Evolutionary conservation across 768 basidiomycete species (phyloP).

Genomic region (Pholiota conissans): DNA sequence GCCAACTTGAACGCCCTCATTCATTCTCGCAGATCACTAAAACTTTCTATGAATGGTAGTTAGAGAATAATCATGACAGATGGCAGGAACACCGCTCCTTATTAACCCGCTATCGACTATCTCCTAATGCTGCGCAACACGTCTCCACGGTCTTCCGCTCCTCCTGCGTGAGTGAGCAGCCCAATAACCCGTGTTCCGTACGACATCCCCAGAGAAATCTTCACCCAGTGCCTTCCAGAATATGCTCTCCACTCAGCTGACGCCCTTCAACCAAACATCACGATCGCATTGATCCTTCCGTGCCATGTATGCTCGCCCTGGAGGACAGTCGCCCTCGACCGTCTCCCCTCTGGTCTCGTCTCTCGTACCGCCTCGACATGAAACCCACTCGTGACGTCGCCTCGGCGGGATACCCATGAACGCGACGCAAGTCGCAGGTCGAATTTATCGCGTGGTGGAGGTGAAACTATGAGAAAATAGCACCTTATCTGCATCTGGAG

Average conservation of each 20-base stretch:
- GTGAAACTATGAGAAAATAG: neutral
- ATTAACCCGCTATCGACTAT: too few relatives aligned
- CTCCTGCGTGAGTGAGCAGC: neutral
- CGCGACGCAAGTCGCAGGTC: too few relatives aligned
- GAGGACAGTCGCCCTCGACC: neutral
- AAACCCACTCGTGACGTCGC: too few relatives aligned
- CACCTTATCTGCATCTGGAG: neutral
- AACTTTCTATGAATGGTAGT: too few relatives aligned
- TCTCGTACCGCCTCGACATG: neutral
- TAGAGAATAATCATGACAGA: too few relatives aligned
- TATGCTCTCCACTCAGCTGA: neutral
- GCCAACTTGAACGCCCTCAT: too few relatives aligned
- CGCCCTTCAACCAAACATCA: neutral
- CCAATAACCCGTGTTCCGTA: neutral
- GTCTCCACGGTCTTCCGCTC: too few relatives aligned
- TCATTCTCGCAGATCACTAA: too few relatives aligned
- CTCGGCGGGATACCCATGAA: too few relatives aligned
- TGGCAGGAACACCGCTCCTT: too few relatives aligned
- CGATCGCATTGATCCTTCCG: neutral
- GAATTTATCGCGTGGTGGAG: neutral
- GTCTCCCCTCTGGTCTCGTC: neutral
- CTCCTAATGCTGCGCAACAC: too few relatives aligned
- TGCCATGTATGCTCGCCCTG: neutral
- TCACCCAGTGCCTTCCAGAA: neutral
- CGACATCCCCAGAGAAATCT: neutral